Evolutionary conservation across 257 asterid genomes (phyloP), one percentile per base, ranked within the genome.

Genomic region (Petunia axillaris): DNA sequence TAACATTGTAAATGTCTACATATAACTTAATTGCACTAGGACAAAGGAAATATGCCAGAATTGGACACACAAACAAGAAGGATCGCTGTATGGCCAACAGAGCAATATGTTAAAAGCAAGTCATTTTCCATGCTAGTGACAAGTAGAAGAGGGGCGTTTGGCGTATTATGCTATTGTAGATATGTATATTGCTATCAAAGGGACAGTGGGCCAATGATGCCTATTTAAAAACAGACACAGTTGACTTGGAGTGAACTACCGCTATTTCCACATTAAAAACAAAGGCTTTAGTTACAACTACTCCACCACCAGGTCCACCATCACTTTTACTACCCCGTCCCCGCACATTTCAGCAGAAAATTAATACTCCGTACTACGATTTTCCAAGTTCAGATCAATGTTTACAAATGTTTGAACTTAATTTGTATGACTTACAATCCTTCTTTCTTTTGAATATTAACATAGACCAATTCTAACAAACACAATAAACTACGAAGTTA

Each of bases 251-350:
- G 83, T 7, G 37, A 54, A 60, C 6, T 75, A 64, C 63, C 77
- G 46, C 80, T 62, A 82, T 78, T 66, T 80, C 83, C 74, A 89
- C 91, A 91, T 86, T 90, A 77, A 91, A 86, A 79, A 82, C 83
- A 82, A 79, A 84, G 80, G 57, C 39, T 67, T 76, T 79, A 79
- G 91, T 87, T 92, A 10, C 93, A 94, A 87, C 97, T 15, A 92
- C 97, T 89, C 91, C 91, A 86, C 90, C 89, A 6, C 40, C 37
- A 25, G 77, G 77, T 70, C 76, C 82, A 78, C 64, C 3, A 50
- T 37, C 64, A 57, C 5, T 74, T 67, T 75, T 62, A 76, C 44
- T 46, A 38, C 71, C 84, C 85, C 14, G 75, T 37, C 50, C 79
- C 65, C 39, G 83, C 83, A 62, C 64, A 82, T 81, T 37, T 83